Conservation (phyloP, 306 rosid species). For the Cajanus cajan region DNA sequence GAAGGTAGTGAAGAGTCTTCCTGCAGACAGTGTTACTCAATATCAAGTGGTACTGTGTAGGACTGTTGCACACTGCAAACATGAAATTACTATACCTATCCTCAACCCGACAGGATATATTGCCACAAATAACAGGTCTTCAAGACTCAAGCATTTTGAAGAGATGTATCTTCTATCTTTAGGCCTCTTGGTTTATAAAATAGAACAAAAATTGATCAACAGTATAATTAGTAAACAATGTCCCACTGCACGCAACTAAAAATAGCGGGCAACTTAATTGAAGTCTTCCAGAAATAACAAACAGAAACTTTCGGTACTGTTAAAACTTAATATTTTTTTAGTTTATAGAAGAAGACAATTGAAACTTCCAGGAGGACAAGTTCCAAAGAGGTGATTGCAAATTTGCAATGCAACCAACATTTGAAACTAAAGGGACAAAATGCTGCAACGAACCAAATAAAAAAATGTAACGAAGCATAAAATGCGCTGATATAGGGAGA, state of each 20-base stretch:
- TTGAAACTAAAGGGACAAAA: neutral
- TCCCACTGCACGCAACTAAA: neutral
- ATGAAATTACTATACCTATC: neutral
- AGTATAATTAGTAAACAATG: neutral
- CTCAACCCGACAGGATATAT: conserved; percentile 14
- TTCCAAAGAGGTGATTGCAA: neutral
- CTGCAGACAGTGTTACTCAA: neutral
- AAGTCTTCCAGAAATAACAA: neutral
- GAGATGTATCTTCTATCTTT: neutral
- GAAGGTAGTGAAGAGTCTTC: neutral
- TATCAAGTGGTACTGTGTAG: neutral
- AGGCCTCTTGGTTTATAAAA: neutral
- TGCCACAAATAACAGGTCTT: neutral
- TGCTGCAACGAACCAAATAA: neutral
- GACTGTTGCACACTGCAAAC: neutral
- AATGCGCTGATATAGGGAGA: neutral
- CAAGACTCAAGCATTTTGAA: conserved; percentile 16
- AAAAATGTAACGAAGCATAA: neutral
- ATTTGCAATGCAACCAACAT: neutral
- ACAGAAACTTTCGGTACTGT: neutral
- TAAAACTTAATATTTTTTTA: neutral
- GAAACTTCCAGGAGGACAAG: neutral
- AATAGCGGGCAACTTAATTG: neutral
- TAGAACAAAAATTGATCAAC: conserved; percentile 13
- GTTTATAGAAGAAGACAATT: neutral